Percentiles rank a stretch among this genome's conserved stretches.
Conservation (phyloP, 371 early-diverging fungal genomes). For the Thermomucor indicae-seudaticae region DNA sequence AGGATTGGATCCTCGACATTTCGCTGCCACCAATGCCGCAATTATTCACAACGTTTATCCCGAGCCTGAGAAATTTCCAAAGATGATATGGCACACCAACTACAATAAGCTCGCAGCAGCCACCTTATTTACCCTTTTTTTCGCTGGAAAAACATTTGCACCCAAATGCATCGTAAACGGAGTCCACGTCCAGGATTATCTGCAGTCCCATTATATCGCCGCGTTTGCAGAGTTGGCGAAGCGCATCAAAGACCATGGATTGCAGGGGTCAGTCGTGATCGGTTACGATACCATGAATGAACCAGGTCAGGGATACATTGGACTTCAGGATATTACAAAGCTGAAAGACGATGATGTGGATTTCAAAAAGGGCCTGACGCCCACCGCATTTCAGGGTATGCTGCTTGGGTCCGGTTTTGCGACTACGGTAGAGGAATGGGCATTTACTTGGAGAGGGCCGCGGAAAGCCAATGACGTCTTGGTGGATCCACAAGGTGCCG, state of each 20-base stretch:
- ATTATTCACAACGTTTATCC: constrained; percentile 65
- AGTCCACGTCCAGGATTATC: constrained; percentile 62
- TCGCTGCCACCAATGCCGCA: constrained; percentile 68
- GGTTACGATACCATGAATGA: constrained; percentile 79
- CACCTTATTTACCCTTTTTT: constrained; percentile 84
- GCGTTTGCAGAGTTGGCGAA: constrained; percentile 44
- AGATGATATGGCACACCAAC: constrained; percentile 90
- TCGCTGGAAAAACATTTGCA: constrained; percentile 72
- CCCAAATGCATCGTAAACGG: constrained; percentile 56
- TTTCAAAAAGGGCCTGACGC: constrained; percentile 56
- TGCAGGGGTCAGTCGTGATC: constrained; percentile 57
- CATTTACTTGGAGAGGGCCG: constrained; percentile 57
- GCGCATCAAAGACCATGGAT: constrained; percentile 34
- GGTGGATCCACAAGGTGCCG: constrained; percentile 45
- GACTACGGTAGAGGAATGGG: constrained; percentile 55
- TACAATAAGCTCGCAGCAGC: constrained; percentile 78
- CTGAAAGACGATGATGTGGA: constrained; percentile 41
- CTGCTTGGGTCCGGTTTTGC: constrained; percentile 56
- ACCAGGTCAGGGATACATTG: constrained; percentile 64
- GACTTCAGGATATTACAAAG: constrained; percentile 42
- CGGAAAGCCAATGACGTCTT: constrained; percentile 28
- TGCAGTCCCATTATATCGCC: constrained; percentile 65
- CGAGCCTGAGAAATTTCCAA: constrained; percentile 59
- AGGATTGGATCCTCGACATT: constrained; percentile 63
- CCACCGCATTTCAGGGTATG: constrained; percentile 64